Evolutionary conservation across 2,329 filamentous ascomycete genomes (phyloP).

Genomic region (Colletotrichum ledebouriae): DNA sequence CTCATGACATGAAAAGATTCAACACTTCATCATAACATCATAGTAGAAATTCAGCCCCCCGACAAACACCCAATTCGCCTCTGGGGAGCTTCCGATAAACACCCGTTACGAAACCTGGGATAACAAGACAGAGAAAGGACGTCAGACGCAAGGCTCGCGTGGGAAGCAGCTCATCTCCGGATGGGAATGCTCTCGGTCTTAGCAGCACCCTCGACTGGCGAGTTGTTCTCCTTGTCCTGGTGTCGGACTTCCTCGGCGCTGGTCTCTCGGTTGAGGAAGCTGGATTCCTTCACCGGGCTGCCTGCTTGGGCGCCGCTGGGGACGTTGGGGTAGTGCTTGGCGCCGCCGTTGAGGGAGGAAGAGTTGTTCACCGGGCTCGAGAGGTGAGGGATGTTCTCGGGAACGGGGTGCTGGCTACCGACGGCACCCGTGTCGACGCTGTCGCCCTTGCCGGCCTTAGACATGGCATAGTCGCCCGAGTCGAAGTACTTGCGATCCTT

Average conservation of each 20-base stretch:
- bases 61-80: constrained; percentile 39
- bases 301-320: constrained; percentile 68
- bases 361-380: constrained; percentile 70
- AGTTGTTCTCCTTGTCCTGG: constrained; percentile 37
- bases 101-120: constrained; percentile 33
- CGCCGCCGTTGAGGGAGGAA: constrained; percentile 40
- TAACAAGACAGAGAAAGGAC: constrained; percentile 34
- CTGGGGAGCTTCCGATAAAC: constrained; percentile 19
- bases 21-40: constrained; percentile 42
- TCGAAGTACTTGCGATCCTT: constrained; percentile 99
- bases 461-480: constrained; percentile 95
- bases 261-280: constrained; percentile 86
- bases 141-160: constrained; percentile 14
- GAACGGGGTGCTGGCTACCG: constrained; percentile 93
- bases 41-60: constrained; percentile 31
- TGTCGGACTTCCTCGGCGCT: constrained; percentile 69
- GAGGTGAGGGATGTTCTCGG: constrained; percentile 94
- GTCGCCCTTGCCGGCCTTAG: constrained; percentile 96
- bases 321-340: constrained; percentile 42
- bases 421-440: constrained; percentile 94
- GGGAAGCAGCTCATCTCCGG: constrained; percentile 62
- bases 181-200: constrained; percentile 71
- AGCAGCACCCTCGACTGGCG: constrained; percentile 39
- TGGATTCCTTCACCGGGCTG: constrained; percentile 92
- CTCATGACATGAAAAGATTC: constrained; percentile 36